A percentile compares a stretch with the other conserved stretches of the same genome.
Conservation (phyloP, 192 early-diverging fungal species). For the Backusella parvicylindrica region DNA sequence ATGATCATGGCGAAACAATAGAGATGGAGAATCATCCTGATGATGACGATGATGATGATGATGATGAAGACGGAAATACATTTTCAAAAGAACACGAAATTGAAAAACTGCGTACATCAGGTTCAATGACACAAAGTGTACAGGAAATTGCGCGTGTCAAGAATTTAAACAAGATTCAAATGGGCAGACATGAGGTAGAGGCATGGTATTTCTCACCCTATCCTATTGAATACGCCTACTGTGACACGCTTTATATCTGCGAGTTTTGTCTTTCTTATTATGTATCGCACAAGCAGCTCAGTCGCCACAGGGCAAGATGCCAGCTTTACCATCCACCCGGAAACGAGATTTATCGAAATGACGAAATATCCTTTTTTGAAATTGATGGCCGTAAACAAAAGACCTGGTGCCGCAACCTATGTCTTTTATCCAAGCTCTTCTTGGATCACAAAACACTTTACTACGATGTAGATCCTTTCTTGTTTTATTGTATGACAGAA, state of each 20-base stretch:
- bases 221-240: slow-evolving; percentile 80
- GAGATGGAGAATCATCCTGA: not conserved
- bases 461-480: slow-evolving; percentile 97
- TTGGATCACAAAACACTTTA: slow-evolving; percentile 99
- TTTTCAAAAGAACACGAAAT: slow-evolving; percentile 97
- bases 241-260: slow-evolving; percentile 85
- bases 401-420: slow-evolving; percentile 92
- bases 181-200: slow-evolving; percentile 90
- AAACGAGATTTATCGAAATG: slow-evolving; percentile 97
- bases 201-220: slow-evolving; percentile 99
- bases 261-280: slow-evolving; percentile 93
- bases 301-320: slow-evolving; percentile 85
- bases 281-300: slow-evolving; percentile 67
- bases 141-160: slow-evolving; percentile 92
- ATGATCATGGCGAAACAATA: slow-evolving; percentile 6
- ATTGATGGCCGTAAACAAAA: slow-evolving; percentile 95
- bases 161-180: slow-evolving; percentile 90
- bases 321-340: slow-evolving; percentile 93
- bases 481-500: slow-evolving; percentile 95
- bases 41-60: slow-evolving; percentile 25
- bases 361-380: slow-evolving; percentile 94
- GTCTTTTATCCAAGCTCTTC: slow-evolving; percentile 93
- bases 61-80: slow-evolving; percentile 22
- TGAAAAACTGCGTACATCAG: slow-evolving; percentile 87
- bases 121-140: slow-evolving; percentile 97